Conservation (phyloP, 768 basidiomycete species). For the Mycena filopes region DNA sequence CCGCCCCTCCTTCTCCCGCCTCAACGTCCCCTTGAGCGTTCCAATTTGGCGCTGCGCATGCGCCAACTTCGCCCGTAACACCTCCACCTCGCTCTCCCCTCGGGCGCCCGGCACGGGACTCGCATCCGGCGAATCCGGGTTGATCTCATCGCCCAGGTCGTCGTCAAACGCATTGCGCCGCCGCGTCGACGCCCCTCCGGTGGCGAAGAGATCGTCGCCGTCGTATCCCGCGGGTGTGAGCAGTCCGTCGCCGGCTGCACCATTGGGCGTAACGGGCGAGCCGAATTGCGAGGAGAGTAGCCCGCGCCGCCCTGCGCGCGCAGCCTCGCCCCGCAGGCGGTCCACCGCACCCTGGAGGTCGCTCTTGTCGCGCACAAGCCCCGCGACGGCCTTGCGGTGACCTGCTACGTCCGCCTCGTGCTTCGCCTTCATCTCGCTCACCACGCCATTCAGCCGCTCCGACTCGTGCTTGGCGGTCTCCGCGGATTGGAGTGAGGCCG, state of each 20-base stretch:
- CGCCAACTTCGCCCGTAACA: constrained; percentile 81
- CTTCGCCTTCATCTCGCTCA: constrained; percentile 85
- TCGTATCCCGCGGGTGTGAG: constrained; percentile 65
- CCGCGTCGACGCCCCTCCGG: constrained; percentile 71
- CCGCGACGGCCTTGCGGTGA: constrained; percentile 87
- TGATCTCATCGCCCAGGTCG: constrained; percentile 54
- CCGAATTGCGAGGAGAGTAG: constrained; percentile 66
- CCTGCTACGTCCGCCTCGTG: constrained; percentile 97
- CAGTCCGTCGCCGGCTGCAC: constrained; percentile 51
- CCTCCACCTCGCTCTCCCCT: constrained; percentile 72
- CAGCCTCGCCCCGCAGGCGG: constrained; percentile 75
- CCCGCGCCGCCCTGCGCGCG: constrained; percentile 65
- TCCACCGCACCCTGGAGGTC: constrained; percentile 89
- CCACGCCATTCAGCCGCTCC: constrained; percentile 70
- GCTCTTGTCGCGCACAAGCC: constrained; percentile 90
- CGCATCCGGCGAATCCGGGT: constrained; percentile 69
- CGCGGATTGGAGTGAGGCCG: constrained; percentile 74
- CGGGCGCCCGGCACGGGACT: constrained; percentile 51
- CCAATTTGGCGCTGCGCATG: constrained; percentile 89
- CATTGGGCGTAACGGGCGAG: constrained; percentile 79
- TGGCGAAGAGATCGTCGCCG: constrained; percentile 76
- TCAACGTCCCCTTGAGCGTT: constrained; percentile 81
- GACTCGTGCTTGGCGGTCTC: constrained; percentile 91
- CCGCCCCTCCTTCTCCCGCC: constrained; percentile 85
- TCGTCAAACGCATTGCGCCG: constrained; percentile 67